Evolutionary conservation across 441 rosid species (phyloP), one percentile per base, ranked within the genome.

Genomic region (Populus hybrid): DNA sequence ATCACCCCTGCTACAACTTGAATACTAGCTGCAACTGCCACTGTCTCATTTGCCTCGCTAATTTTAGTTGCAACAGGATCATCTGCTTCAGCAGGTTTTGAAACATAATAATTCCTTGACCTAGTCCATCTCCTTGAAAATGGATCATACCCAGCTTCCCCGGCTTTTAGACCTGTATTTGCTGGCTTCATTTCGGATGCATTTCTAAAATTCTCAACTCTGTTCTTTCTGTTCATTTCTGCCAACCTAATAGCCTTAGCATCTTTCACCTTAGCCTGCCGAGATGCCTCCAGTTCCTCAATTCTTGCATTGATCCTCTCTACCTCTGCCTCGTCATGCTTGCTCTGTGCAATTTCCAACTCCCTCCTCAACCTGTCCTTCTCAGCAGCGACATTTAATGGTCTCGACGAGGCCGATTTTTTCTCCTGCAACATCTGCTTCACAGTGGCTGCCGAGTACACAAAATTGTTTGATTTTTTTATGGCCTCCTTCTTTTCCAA

Each of bases 121-220:
- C 97, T 88, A 6, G 99, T 94, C 99, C 99, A 94, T 85, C 98
- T 90, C 80, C 99, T 93, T 46, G 99, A 96, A 87, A 94, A 96
- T 54, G 99, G 98, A 82, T 96, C 99, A 74, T 94, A 96, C 26
- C 98, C 99, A 34, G 92, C 99, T 85, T 95, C 99, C 72, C 98
- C 99, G 11, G 94, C 99, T 80, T 96, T 96, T 75, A 93, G 88
- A 80, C 80, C 76, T 18, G 93, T 85, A 50, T 86, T 85, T 9
- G 82, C 68, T 0, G 91, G 90, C 81, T 88, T 95, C 59, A 89
- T 26, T 76, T 86, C 98, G 0, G 99, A 96, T 20, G 99, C 99
- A 79, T 88, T 96, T 86, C 83, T 94, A 82, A 96, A 96, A 83
- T 94, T 96, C 86, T 96, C 99, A 18, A 81, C 97, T 80, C 97